phyloP scores from a whole-genome alignment of 2,329 filamentous ascomycete genomes.

The Fusarium pseudonygamai region DNA sequence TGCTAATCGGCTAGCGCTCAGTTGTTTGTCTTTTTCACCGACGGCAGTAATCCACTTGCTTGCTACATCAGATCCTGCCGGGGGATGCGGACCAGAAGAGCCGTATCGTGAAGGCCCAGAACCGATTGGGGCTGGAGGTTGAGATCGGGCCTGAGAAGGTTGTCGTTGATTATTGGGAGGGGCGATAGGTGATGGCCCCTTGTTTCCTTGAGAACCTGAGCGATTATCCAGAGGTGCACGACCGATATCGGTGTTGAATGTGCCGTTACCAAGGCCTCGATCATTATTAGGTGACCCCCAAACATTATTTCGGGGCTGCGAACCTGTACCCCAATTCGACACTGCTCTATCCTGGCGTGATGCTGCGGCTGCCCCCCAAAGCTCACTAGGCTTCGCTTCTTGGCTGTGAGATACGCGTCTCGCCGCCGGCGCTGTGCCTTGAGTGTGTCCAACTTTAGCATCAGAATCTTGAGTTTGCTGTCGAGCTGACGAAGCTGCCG shows the following conservation, averaged over 20 bases:
- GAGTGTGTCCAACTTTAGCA: conserved; percentile 23
- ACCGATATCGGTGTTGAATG: conserved; percentile 72
- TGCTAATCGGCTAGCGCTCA: conserved; percentile 51
- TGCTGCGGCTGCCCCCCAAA: conserved; percentile 51
- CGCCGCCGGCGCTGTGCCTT: conserved; percentile 19
- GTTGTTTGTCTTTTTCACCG: conserved; percentile 58
- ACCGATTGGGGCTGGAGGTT: conserved; percentile 47
- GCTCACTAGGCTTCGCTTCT: conserved; percentile 46
- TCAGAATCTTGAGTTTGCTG: conserved; percentile 21
- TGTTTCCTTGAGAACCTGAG: conserved; percentile 46
- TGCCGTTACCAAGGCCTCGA: conserved; percentile 79
- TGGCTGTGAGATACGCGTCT: conserved; percentile 48
- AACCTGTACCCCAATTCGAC: conserved; percentile 58
- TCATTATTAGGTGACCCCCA: conserved; percentile 80
- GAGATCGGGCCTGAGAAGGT: conserved; percentile 42
- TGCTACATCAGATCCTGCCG: conserved; percentile 46
- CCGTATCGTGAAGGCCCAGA: conserved; percentile 46
- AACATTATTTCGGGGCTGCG: conserved; percentile 71
- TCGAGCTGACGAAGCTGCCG: not conserved
- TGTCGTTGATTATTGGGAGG: conserved; percentile 46
- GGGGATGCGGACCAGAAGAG: conserved; percentile 44
- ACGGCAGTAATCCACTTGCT: conserved; percentile 57
- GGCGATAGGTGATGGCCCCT: conserved; percentile 58
- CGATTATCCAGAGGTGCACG: conserved; percentile 52
- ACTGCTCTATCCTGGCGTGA: conserved; percentile 58